Conservation (phyloP, 2,329 filamentous ascomycete species). For the Xylaria sp. region DNA sequence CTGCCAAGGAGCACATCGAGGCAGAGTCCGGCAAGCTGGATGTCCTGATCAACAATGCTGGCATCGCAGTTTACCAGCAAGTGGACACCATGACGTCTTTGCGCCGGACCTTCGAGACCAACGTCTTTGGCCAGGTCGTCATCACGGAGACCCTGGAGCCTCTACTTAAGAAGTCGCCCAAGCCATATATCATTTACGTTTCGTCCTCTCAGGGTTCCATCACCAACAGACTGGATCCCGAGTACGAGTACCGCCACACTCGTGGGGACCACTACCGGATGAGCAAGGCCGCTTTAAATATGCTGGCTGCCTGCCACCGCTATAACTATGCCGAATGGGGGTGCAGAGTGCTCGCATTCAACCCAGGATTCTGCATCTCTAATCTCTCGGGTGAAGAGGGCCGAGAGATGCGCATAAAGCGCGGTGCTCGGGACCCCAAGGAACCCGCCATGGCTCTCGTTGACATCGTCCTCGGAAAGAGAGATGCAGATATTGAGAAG, state of each 20-base stretch:
- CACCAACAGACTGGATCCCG: constrained; percentile 42
- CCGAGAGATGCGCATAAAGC: constrained; percentile 38
- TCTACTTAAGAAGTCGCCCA: constrained; percentile 47
- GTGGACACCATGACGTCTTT: constrained; percentile 66
- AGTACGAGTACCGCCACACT: constrained; percentile 31
- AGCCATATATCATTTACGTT: constrained; percentile 50
- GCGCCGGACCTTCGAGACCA: constrained; percentile 59
- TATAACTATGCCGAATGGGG: constrained; percentile 46
- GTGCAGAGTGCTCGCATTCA: constrained; percentile 50
- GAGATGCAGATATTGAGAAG: constrained; percentile 43
- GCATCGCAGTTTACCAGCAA: constrained; percentile 63
- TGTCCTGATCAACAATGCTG: constrained; percentile 69
- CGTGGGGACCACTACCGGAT: constrained; percentile 49
- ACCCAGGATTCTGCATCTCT: constrained; percentile 51
- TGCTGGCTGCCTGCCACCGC: constrained; percentile 50
- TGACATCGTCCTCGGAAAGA: constrained; percentile 46
- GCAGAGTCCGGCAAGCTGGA: constrained; percentile 61
- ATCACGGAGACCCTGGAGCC: constrained; percentile 49
- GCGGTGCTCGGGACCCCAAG: constrained; percentile 45
- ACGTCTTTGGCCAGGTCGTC: constrained; percentile 48
- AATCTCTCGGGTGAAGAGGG: constrained; percentile 49
- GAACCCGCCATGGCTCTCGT: constrained; percentile 46
- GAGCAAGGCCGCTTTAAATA: constrained; percentile 54
- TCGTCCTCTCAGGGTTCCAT: constrained; percentile 51
- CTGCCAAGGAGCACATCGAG: constrained; percentile 62